Evolutionary conservation across 495 filamentous ascomycete species (phyloP).

Genomic region (Letharia lupina): DNA sequence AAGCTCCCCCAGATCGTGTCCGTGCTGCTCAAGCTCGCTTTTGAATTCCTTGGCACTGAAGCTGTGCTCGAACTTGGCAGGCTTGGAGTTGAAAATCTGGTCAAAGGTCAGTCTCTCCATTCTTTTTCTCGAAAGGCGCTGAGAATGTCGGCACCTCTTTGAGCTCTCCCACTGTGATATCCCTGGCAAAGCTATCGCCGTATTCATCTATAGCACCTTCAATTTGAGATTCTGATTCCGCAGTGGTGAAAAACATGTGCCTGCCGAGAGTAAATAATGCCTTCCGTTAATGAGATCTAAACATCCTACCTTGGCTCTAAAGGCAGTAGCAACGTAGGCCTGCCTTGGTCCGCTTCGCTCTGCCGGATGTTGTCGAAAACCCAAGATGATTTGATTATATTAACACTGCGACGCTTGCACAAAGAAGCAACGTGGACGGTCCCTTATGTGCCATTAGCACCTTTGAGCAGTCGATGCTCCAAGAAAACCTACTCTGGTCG

Average conservation of each 20-base stretch:
- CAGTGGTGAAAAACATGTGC: conserved; percentile 50
- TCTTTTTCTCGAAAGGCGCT: conserved; percentile 14
- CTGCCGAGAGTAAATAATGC: conserved; percentile 22
- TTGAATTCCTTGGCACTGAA: conserved; percentile 33
- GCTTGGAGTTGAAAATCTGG: conserved; percentile 42
- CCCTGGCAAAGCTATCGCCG: conserved; percentile 75
- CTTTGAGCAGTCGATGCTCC: background rate
- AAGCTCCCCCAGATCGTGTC: conserved; percentile 41
- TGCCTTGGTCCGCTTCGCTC: conserved; percentile 50
- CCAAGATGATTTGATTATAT: conserved; percentile 77
- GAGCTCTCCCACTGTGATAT: conserved; percentile 60
- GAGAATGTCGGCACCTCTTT: conserved; percentile 32
- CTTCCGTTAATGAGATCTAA: conserved; percentile 7
- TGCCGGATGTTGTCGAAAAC: conserved; percentile 72
- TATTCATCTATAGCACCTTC: conserved; percentile 59
- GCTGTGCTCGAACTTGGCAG: conserved; percentile 28
- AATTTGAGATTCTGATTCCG: conserved; percentile 38
- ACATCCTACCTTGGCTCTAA: conserved; percentile 55
- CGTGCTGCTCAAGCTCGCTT: conserved; percentile 48
- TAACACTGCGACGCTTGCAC: conserved; percentile 55
- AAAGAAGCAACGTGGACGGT: conserved; percentile 81
- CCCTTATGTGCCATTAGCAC: conserved; percentile 31
- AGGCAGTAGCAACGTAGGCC: conserved; percentile 53
- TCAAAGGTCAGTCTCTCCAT: background rate
- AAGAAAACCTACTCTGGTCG: conserved; percentile 52